Evolutionary conservation across 2,329 filamentous ascomycete genomes (phyloP).

Genomic region (Claviceps africana): DNA sequence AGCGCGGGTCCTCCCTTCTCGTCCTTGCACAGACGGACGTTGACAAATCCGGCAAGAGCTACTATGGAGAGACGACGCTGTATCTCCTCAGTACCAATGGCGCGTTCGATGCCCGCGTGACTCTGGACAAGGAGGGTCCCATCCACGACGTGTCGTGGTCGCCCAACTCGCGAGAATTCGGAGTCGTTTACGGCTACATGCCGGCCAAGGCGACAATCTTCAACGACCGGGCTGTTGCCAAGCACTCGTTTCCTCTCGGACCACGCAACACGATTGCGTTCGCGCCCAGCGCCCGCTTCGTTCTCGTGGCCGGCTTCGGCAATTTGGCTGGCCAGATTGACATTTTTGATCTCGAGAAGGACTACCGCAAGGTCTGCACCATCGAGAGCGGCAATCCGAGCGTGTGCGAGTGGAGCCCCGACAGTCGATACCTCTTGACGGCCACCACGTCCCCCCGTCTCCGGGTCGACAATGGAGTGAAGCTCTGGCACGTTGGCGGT

Average conservation of each 20-base stretch:
- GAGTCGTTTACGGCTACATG: slow-evolving; percentile 96
- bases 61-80: slow-evolving; percentile 95
- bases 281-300: slow-evolving; percentile 84
- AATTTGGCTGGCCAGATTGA: slow-evolving; percentile 97
- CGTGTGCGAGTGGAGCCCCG: slow-evolving; percentile 93
- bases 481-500: slow-evolving; percentile 85
- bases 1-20: slow-evolving; percentile 76
- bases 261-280: slow-evolving; percentile 93
- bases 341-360: slow-evolving; percentile 89
- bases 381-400: slow-evolving; percentile 94
- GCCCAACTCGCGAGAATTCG: slow-evolving; percentile 93
- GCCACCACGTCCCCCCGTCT: slow-evolving; percentile 94
- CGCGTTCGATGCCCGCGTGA: slow-evolving; percentile 80
- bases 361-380: slow-evolving; percentile 81
- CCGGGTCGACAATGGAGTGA: slow-evolving; percentile 90
- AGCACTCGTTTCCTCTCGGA: slow-evolving; percentile 71
- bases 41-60: slow-evolving; percentile 96
- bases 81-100: slow-evolving; percentile 89
- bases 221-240: slow-evolving; percentile 71
- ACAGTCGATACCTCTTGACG: slow-evolving; percentile 89
- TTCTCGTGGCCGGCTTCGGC: slow-evolving; percentile 88
- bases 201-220: slow-evolving; percentile 98
- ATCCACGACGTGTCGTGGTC: slow-evolving; percentile 99
- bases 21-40: slow-evolving; percentile 96
- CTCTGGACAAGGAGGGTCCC: slow-evolving; percentile 90